A percentile compares a stretch with the other conserved stretches of the same genome.
These are phyloP conservation scores for Spergularia marina DNA, from an alignment of 148 eudicot genomes.

Conservation along the genomic window DNA sequence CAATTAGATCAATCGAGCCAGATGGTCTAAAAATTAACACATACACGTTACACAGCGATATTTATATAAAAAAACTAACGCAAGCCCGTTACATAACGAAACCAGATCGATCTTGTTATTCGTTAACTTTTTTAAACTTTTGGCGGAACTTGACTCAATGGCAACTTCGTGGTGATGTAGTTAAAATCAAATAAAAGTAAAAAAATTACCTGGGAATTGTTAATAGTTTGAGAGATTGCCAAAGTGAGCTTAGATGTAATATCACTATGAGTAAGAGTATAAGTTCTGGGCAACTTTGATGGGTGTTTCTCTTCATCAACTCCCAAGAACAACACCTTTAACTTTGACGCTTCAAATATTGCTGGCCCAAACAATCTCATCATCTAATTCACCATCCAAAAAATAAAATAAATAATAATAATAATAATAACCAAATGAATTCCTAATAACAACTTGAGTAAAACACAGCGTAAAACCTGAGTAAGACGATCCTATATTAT, in stretches of 20 bases:
- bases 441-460: too few species aligned
- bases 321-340: constrained; percentile 77
- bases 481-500: too few species aligned
- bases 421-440: background rate
- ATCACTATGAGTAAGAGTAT: constrained; percentile 90
- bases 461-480: background rate
- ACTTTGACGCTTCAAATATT: constrained; percentile 88
- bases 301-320: constrained; percentile 81
- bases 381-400: constrained; percentile 40
- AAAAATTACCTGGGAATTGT: constrained; percentile 73
- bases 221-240: constrained; percentile 85
- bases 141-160: too few species aligned
- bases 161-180: too few species aligned
- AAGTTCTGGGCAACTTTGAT: constrained; percentile 79
- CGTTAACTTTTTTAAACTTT: too few species aligned
- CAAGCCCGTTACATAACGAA: too few species aligned
- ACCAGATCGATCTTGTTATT: too few species aligned
- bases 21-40: too few species aligned
- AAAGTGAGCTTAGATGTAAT: constrained; percentile 80
- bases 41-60: too few species aligned
- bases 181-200: background rate
- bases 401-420: background rate
- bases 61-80: too few species aligned
- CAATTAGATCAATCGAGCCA: background rate
- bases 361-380: constrained; percentile 93